phyloP scores from a whole-genome alignment of 495 filamentous ascomycete species.

The Lepraria neglecta region DNA sequence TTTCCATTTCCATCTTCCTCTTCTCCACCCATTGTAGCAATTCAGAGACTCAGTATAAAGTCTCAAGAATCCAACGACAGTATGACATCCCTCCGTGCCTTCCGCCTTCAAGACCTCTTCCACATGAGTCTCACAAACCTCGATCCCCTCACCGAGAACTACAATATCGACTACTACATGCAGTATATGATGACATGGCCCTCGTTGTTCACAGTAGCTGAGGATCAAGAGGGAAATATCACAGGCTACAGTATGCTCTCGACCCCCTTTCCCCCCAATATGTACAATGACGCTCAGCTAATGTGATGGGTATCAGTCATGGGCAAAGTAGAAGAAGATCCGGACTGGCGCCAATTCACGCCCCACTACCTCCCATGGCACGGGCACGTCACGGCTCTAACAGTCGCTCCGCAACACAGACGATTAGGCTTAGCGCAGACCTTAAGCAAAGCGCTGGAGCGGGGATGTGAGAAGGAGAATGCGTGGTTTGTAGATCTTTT shows the following conservation, averaged over 20 bases:
- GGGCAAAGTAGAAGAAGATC: conserved; percentile 90
- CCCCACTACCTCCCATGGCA: conserved; percentile 93
- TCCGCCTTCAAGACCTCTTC: conserved; percentile 66
- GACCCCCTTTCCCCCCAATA: conserved; percentile 2
- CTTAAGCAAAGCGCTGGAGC: conserved; percentile 73
- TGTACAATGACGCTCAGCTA: conserved; percentile 4
- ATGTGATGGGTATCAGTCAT: conserved; percentile 57
- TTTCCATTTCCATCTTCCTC: too few relatives aligned
- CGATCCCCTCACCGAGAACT: conserved; percentile 92
- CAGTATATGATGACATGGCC: conserved; percentile 95
- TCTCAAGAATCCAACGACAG: not conserved
- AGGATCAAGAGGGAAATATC: conserved; percentile 72
- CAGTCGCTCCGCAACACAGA: conserved; percentile 79
- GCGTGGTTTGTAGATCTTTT: conserved; percentile 97
- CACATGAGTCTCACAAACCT: conserved; percentile 80
- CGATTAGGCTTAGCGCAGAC: conserved; percentile 77
- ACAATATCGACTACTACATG: conserved; percentile 89
- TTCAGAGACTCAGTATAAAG: too few relatives aligned
- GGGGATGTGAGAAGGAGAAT: conserved; percentile 66
- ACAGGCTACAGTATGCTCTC: conserved; percentile 80
- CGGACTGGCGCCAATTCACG: conserved; percentile 58
- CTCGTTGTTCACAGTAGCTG: conserved; percentile 79
- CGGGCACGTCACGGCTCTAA: conserved; percentile 94
- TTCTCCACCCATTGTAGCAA: too few relatives aligned
- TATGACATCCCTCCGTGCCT: conserved; percentile 66